Conservation (phyloP, 805 yeast genomes). For the Ogataea thermomethanolica region DNA sequence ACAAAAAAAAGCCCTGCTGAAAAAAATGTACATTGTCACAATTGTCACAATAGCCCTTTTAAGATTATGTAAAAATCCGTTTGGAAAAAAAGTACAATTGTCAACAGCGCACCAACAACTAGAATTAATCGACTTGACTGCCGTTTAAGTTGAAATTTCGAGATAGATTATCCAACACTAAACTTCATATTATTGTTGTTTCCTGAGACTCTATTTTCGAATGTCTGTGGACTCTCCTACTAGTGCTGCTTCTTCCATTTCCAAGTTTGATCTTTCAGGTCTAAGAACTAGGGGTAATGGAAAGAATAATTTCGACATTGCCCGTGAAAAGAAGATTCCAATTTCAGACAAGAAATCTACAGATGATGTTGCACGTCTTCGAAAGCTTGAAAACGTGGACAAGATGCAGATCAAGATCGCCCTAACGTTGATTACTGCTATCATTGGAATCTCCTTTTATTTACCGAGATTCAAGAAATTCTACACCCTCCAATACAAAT, state of each 20-base stretch:
- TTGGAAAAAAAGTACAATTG: conserved; percentile 5
- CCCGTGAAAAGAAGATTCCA: neutral
- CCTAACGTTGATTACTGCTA: conserved; percentile 13
- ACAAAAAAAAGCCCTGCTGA: neutral
- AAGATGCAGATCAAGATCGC: conserved; percentile 20
- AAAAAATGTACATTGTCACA: conserved; percentile 1
- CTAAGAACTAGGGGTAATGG: conserved; percentile 6
- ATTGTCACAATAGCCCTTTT: neutral
- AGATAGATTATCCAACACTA: no score
- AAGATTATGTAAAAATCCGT: conserved; percentile 5
- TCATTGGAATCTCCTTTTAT: conserved; percentile 18
- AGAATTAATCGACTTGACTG: neutral
- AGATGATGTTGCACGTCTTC: conserved; percentile 1
- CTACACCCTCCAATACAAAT: conserved; percentile 39
- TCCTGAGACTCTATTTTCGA: neutral
- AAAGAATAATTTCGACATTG: conserved; percentile 3
- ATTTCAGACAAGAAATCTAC: neutral
- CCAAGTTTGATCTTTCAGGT: conserved; percentile 6
- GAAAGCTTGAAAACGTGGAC: conserved; percentile 17
- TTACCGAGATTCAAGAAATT: conserved; percentile 35
- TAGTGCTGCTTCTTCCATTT: conserved; percentile 8
- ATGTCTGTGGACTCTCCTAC: conserved; percentile 16
- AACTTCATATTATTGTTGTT: neutral
- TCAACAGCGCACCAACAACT: conserved; percentile 7
- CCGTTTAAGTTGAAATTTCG: neutral